These are phyloP conservation scores for Myxozyma udenii DNA, from an alignment of 805 yeast species.

Conservation along the genomic window DNA sequence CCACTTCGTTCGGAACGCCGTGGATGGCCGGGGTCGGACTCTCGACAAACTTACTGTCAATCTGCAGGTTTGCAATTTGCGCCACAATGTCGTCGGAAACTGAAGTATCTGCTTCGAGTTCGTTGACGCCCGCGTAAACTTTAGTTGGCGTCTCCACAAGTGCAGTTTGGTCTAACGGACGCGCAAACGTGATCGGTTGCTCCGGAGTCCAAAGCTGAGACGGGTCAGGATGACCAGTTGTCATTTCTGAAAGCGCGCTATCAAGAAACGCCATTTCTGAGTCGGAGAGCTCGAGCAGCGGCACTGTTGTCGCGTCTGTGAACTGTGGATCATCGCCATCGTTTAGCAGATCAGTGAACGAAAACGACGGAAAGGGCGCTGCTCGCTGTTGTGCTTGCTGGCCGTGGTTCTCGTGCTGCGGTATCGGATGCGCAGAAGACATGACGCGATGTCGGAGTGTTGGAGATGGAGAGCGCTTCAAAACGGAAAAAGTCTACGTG, in stretches of 20 bases:
- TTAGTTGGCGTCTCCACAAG: not conserved
- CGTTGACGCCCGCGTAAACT: not conserved
- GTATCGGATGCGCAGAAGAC: no score
- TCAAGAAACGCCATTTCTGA: not conserved
- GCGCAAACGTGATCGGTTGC: not conserved
- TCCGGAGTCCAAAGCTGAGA: slow-evolving; percentile 7
- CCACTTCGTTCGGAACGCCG: not conserved
- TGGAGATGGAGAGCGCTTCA: no score
- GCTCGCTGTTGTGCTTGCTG: no score
- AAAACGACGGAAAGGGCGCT: slow-evolving; percentile 25
- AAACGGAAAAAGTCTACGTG: no score
- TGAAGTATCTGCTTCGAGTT: not conserved
- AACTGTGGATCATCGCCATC: slow-evolving; percentile 1
- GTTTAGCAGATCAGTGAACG: slow-evolving; percentile 21
- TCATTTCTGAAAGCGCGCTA: not conserved
- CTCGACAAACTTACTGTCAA: no score
- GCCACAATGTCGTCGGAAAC: slow-evolving; percentile 1
- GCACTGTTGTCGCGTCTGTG: not conserved
- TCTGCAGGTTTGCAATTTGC: slow-evolving; percentile 3
- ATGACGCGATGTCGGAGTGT: no score
- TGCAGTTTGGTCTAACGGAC: not conserved
- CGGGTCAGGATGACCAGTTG: not conserved
- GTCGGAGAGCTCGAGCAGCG: not conserved
- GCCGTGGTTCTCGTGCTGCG: no score
- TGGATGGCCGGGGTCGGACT: no score